These are phyloP conservation scores for Botrytis sinoallii DNA, from an alignment of 2,329 filamentous ascomycete genomes.

Conservation along the genomic window DNA sequence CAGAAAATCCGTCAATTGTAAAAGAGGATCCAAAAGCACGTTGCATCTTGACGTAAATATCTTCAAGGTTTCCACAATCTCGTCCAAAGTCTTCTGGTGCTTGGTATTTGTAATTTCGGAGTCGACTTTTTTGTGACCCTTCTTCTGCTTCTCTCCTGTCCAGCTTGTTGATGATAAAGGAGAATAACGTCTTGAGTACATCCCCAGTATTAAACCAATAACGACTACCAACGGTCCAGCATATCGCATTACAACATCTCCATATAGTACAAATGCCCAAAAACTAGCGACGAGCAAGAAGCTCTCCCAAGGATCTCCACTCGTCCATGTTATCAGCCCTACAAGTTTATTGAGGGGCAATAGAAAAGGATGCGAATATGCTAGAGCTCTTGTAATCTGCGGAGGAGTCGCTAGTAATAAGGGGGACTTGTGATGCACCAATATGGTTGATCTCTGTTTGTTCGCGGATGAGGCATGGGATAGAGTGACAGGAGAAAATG, in stretches of 20 bases:
- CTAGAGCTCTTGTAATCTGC: constrained; percentile 87
- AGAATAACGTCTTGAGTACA: constrained; percentile 89
- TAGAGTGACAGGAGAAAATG: constrained; percentile 83
- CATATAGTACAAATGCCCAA: constrained; percentile 84
- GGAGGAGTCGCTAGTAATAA: constrained; percentile 90
- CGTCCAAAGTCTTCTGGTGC: constrained; percentile 91
- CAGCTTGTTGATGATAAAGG: constrained; percentile 83
- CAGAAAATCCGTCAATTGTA: constrained; percentile 88
- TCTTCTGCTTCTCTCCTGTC: constrained; percentile 57
- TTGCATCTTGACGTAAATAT: constrained; percentile 90
- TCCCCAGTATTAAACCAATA: constrained; percentile 75
- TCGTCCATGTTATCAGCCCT: constrained; percentile 90
- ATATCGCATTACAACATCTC: constrained; percentile 75
- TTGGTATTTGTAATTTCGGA: constrained; percentile 63
- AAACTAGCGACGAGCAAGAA: constrained; percentile 83
- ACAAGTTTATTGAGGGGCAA: constrained; percentile 81
- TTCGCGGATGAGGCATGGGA: constrained; percentile 60
- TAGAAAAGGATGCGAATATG: constrained; percentile 93
- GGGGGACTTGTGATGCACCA: constrained; percentile 96
- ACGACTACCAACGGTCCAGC: constrained; percentile 83
- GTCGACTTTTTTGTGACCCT: constrained; percentile 46
- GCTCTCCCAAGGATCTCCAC: constrained; percentile 92
- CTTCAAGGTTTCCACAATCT: constrained; percentile 92
- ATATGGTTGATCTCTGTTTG: constrained; percentile 81
- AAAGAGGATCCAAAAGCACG: constrained; percentile 81